Evolutionary conservation across 2,329 filamentous ascomycete species (phyloP), one percentile per base, ranked within the genome.

Genomic region (Hypoxylon sp.): DNA sequence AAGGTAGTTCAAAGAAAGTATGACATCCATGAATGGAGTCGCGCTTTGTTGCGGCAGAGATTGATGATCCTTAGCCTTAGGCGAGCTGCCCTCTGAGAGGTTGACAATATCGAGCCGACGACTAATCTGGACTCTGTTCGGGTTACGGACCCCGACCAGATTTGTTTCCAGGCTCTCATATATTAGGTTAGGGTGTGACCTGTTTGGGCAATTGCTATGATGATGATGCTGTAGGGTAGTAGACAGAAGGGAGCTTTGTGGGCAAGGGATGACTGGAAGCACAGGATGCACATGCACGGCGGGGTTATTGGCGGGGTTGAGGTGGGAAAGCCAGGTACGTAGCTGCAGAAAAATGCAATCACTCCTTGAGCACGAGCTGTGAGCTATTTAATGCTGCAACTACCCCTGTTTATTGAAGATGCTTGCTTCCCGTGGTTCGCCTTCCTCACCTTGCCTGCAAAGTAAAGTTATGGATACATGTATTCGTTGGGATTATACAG

Each of bases 11-110:
- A 42, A 39, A 13, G 11, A 33, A 22, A 44, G 19, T 19, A 39
- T 33, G 51, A 26, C 52, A 55, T 51, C 3, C 29, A 9, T 8
- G 29, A 6, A 31, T 31, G 6, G 55, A 31, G 57, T 51, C 13
- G 60, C 69, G 69, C 60, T 71, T 69, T 65, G 63, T 53, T 48
- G 33, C 69, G 69, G 66, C 60, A 69, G 37, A 69, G 51, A 51
- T 60, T 64, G 37, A 55, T 47, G 31, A 42, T 17, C 31, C 17
- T 51, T 13, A 50, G 39, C 24, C 26, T 48, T 13, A n/a, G 9
- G 14, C 14, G 37, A 58, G 35, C 42, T 57, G n/a, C 24, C 39
- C 24, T 31, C 26, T 39, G 19, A 59, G 55, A 52, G 54, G 39
- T 44, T 13, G 35, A 47, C 22, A 52, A 42, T 22, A 48, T 59